Evolutionary conservation across 306 rosid genomes (phyloP).

Genomic region (Rosa multiflora): DNA sequence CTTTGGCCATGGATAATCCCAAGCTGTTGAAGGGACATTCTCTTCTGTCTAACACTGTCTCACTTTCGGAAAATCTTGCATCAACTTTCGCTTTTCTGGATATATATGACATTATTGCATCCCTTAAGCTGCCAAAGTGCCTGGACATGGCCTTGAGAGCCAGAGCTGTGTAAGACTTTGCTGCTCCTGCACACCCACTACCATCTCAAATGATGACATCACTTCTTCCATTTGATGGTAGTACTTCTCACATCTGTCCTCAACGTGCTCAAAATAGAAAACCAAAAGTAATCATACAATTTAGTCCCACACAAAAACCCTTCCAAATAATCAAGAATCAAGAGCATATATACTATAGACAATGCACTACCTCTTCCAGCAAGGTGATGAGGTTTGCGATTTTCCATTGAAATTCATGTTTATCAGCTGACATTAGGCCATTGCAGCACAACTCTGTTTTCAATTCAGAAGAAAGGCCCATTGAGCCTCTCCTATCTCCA

Average conservation of each 20-base stretch:
- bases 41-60: constrained; percentile 38
- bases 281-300: not conserved
- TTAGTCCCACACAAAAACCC: no score
- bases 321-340: no score
- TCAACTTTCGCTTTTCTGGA: constrained; percentile 47
- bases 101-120: constrained; percentile 57
- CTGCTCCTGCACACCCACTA: constrained; percentile 74
- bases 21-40: constrained; percentile 66
- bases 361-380: constrained; percentile 53
- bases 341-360: not conserved
- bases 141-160: constrained; percentile 86
- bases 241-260: constrained; percentile 65
- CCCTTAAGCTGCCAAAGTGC: constrained; percentile 75
- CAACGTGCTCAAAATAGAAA: constrained; percentile 42
- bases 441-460: constrained; percentile 51
- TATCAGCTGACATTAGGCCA: constrained; percentile 52
- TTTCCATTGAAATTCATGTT: constrained; percentile 55
- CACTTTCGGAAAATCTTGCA: constrained; percentile 32
- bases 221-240: constrained; percentile 76
- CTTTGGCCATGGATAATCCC: constrained; percentile 64
- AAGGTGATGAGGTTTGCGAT: constrained; percentile 57
- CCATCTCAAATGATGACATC: constrained; percentile 58
- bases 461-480: constrained; percentile 53
- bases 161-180: constrained; percentile 66
- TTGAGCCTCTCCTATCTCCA: constrained; percentile 40